phyloP scores from a whole-genome alignment of 495 filamentous ascomycete species.

The Physcia stellaris region DNA sequence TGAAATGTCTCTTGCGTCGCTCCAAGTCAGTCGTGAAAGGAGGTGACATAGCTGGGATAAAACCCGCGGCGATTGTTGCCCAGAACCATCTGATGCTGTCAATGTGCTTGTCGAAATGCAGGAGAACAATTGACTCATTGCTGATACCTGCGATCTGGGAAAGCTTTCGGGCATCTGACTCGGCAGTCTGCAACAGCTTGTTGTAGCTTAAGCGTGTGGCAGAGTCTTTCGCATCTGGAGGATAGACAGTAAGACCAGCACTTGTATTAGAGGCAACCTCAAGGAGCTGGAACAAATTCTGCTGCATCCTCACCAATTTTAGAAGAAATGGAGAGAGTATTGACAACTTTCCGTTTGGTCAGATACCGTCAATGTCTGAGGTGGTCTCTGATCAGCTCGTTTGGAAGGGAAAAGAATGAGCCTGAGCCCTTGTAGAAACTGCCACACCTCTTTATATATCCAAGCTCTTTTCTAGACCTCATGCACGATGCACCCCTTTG shows the following conservation, averaged over 20 bases:
- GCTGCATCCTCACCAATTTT: too few species aligned
- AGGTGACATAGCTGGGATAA: slow-evolving; percentile 27
- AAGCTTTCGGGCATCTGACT: neutral
- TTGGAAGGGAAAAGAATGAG: too few species aligned
- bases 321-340: too few species aligned
- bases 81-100: slow-evolving; percentile 33
- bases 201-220: neutral
- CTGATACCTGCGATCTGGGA: neutral
- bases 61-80: slow-evolving; percentile 26
- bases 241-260: neutral
- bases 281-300: neutral
- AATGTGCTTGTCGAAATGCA: slow-evolving; percentile 27
- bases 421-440: too few species aligned
- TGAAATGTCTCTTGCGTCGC: slow-evolving; percentile 22
- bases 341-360: too few species aligned
- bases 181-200: neutral
- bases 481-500: too few species aligned
- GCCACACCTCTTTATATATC: too few species aligned
- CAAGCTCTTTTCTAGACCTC: too few species aligned
- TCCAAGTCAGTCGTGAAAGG: slow-evolving; percentile 22
- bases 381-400: too few species aligned
- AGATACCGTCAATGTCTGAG: too few species aligned
- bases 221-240: neutral
- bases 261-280: neutral
- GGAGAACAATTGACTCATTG: slow-evolving; percentile 12